Percentiles rank a stretch among this genome's conserved stretches.
These are phyloP conservation scores for Suillus brevipes DNA, from an alignment of 768 basidiomycete species.

Conservation along the genomic window DNA sequence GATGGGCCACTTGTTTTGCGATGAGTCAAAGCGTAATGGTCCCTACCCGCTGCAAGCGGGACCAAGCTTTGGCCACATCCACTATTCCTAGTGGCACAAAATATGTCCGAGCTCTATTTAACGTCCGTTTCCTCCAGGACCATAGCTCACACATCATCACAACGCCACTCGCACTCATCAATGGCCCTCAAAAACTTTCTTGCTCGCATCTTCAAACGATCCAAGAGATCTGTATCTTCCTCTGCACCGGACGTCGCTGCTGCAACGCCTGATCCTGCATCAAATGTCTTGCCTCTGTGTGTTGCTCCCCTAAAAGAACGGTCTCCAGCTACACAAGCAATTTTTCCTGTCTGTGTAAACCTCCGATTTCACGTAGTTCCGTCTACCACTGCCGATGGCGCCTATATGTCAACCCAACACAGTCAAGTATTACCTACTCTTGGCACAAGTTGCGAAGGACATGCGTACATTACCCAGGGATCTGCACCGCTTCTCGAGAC, in stretches of 20 bases:
- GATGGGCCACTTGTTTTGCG: neutral
- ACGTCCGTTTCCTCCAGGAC: neutral
- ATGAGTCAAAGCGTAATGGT: slow-evolving; percentile 2
- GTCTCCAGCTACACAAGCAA: neutral
- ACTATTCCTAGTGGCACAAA: neutral
- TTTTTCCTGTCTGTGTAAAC: neutral
- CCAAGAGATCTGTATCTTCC: neutral
- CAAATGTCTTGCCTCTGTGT: neutral
- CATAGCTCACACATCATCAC: neutral
- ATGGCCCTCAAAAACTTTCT: slow-evolving; percentile 1
- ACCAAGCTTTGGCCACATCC: slow-evolving; percentile 2
- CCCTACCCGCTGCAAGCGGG: neutral
- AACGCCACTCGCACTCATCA: neutral
- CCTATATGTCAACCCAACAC: neutral
- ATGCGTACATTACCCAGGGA: neutral
- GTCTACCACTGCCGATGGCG: neutral
- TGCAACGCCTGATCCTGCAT: neutral
- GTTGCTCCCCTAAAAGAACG: neutral
- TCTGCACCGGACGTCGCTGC: neutral
- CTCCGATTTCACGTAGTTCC: neutral
- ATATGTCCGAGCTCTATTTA: slow-evolving; percentile 1
- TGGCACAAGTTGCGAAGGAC: neutral
- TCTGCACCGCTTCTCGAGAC: neutral
- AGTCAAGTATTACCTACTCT: neutral
- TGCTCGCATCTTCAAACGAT: slow-evolving; percentile 1